phyloP scores from a whole-genome alignment of 164 flowering plant species.

The Vitis vinifera region ASM3070453v1 NC_081818.1:26943001-26943500 shows the following conservation, averaged over 20 bases:
- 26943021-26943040: too few species aligned
- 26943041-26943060: too few species aligned
- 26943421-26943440: constrained; percentile 7
- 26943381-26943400: constrained; percentile 10
- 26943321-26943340: constrained; percentile 37
- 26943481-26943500: constrained; percentile 36
- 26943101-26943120: too few species aligned
- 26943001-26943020: too few species aligned
- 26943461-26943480: constrained; percentile 17
- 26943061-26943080: too few species aligned
- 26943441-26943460: constrained; percentile 11
- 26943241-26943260: constrained; percentile 49
- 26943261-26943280: constrained; percentile 55
- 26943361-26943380: constrained; percentile 16
- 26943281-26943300: constrained; percentile 49
- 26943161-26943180: too few species aligned
- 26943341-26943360: constrained; percentile 45
- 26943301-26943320: constrained; percentile 47
- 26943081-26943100: too few species aligned
- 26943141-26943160: too few species aligned
- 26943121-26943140: too few species aligned
- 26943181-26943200: too few species aligned
- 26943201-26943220: too few species aligned
- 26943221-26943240: background rate
- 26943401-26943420: background rate